A percentile compares a stretch with the other conserved stretches of the same genome.
Evolutionary conservation across 2,329 filamentous ascomycete genomes (phyloP).

Genomic region (Triangularia setosa): DNA sequence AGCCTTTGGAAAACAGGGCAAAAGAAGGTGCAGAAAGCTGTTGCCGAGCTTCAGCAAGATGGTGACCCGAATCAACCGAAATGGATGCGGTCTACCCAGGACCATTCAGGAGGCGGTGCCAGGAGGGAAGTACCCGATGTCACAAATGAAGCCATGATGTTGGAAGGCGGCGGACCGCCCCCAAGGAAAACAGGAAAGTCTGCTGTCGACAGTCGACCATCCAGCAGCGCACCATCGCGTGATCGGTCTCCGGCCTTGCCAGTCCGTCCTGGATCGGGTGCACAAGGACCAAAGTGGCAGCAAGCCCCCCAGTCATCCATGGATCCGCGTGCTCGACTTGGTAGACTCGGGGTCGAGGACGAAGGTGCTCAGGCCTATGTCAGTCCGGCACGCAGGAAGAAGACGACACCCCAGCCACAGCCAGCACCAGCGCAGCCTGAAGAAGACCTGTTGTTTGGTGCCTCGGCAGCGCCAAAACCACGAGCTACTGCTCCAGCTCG

Average conservation of each 20-base stretch:
- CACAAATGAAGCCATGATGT: conserved; percentile 74
- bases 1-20: conserved; percentile 92
- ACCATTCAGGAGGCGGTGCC: conserved; percentile 35
- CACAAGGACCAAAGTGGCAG: conserved; percentile 57
- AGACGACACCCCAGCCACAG: conserved; percentile 50
- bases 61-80: conserved; percentile 80
- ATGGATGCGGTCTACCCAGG: conserved; percentile 82
- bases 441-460: conserved; percentile 62
- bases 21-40: conserved; percentile 88
- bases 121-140: conserved; percentile 38
- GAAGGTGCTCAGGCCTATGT: conserved; percentile 80
- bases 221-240: conserved; percentile 34
- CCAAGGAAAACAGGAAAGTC: conserved; percentile 34
- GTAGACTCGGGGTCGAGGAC: conserved; percentile 70
- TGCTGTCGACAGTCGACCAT: conserved; percentile 32
- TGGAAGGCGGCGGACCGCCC: conserved; percentile 64
- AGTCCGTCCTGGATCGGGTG: conserved; percentile 38
- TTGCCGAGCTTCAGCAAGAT: conserved; percentile 74
- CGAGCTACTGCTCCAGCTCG: conserved; percentile 36
- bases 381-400: conserved; percentile 78
- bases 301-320: conserved; percentile 41
- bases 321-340: conserved; percentile 60
- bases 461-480: conserved; percentile 35
- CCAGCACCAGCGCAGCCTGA: conserved; percentile 48
- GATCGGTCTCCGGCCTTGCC: conserved; percentile 49